A percentile compares a stretch with the other conserved stretches of the same genome.
These are phyloP conservation scores for Epichloe aotearoae DNA, from an alignment of 2,329 filamentous ascomycete genomes.

Conservation along the genomic window DNA sequence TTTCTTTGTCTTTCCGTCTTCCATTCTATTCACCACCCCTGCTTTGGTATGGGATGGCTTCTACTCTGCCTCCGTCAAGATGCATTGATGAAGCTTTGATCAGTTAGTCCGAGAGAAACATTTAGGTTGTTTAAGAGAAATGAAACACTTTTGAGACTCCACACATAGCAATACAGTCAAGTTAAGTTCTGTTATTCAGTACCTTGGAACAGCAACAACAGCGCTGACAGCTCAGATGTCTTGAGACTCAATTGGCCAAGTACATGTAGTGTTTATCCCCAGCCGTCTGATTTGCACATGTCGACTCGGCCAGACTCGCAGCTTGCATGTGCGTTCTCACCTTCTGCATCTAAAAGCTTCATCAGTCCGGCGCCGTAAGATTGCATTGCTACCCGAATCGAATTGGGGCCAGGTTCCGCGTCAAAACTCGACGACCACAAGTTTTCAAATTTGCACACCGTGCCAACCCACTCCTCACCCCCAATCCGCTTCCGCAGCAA, in stretches of 20 bases:
- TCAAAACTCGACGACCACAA: neutral
- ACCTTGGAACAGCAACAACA: neutral
- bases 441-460: neutral
- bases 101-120: constrained; percentile 1
- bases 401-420: too few relatives aligned
- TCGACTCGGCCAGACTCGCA: neutral
- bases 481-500: neutral
- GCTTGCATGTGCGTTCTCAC: neutral
- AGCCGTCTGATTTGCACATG: neutral
- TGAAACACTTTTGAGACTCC: neutral
- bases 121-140: constrained; percentile 1
- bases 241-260: neutral
- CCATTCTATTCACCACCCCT: neutral
- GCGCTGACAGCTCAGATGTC: neutral
- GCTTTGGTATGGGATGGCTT: neutral
- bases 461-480: neutral
- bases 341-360: neutral
- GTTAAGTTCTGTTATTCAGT: neutral
- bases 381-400: neutral
- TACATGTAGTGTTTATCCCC: neutral
- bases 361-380: neutral
- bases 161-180: neutral
- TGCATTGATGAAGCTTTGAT: constrained; percentile 2
- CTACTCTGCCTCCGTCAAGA: neutral
- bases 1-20: neutral